Base-by-base conservation (phyloP, 1,139 yeast species). In the Arxiozyma bovina region DNA sequence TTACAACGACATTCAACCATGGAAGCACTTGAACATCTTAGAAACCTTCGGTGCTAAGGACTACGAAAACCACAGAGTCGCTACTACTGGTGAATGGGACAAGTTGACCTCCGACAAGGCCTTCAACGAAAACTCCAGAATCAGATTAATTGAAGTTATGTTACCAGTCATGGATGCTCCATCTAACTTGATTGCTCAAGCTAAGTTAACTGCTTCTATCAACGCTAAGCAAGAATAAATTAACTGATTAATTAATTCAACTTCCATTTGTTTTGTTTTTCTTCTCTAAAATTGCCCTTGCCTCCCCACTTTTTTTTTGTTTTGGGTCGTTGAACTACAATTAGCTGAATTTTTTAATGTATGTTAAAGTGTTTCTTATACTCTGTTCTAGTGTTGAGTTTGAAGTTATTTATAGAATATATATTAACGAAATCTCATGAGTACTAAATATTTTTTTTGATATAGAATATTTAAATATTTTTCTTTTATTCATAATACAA, bases 91-190 rank as follows among this genome's bases (percentile, higher is more conserved):
- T 58, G 93, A 87, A 66, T 76, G 86, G 61, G 81, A 86, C 63
- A 72, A 72, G 43, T 72, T 87, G 63, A 80, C 85, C 63, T 66
- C 70, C 41, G 79, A 79, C 68, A 64, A 73, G 55, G 77, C 72
- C 38, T 88, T 87, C 73, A 63, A 63, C 63, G 61, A 65, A 55
- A 64, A 64, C 66, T 60, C 80, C 61, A 84, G 78, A 74, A 84
- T 87, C 67, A 81, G 95, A 76, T 71, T 87, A 74, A 75, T 88
- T 60, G 96, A 88, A 75, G 79, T 87, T 56, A 81, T 86, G 83
- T 77, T 88, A 67, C 88, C 85, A 59, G 81, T 78, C 67, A 78
- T 87, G 82, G 96, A 87, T 73, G 96, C 95, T 56, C 94, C 95
- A 60, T 74, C 73, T 55, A 80, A 82, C 69, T 81, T 88, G 74